Conservation (phyloP, 176 grass and related monocot species). For the Olyra latifolia region DNA sequence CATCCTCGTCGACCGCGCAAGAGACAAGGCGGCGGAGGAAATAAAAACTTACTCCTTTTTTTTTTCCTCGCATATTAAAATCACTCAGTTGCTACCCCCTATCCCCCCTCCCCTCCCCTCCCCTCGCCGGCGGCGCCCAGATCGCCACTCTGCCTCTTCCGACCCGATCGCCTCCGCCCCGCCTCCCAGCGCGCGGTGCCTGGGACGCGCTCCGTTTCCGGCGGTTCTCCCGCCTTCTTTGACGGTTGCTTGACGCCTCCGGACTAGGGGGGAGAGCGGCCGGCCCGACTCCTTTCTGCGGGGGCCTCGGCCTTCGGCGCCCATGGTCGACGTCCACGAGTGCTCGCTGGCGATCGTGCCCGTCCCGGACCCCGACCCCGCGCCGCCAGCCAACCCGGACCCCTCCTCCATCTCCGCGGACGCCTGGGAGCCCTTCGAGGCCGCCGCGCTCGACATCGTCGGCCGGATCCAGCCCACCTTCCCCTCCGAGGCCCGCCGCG, state of each 20-base stretch:
- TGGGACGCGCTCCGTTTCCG: neutral
- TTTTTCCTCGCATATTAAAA: conserved; percentile 12
- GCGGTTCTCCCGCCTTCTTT: neutral
- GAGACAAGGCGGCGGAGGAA: neutral
- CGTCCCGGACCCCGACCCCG: conserved; percentile 24
- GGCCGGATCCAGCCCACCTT: conserved; percentile 67
- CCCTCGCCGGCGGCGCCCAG: conserved; percentile 32
- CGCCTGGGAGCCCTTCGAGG: conserved; percentile 62
- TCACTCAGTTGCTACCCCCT: neutral
- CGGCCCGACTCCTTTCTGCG: neutral
- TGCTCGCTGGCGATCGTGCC: conserved; percentile 39
- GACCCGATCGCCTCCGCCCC: conserved; percentile 13
- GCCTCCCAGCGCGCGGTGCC: neutral
- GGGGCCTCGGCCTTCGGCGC: conserved; percentile 20
- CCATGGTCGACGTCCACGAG: conserved; percentile 71
- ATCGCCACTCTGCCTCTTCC: conserved; percentile 24
- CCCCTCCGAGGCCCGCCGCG: conserved; percentile 65
- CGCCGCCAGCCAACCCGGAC: conserved; percentile 45
- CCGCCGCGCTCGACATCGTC: conserved; percentile 55
- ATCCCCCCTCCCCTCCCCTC: neutral
- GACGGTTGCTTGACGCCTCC: neutral
- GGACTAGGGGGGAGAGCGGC: too few relatives aligned
- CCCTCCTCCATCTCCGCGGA: conserved; percentile 48
- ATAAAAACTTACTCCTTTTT: conserved; percentile 21
- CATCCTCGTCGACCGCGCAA: neutral